These are phyloP conservation scores for Phytophthora boehmeriae DNA, from an alignment of 352 stramenopile species.

Conservation along the genomic window DNA sequence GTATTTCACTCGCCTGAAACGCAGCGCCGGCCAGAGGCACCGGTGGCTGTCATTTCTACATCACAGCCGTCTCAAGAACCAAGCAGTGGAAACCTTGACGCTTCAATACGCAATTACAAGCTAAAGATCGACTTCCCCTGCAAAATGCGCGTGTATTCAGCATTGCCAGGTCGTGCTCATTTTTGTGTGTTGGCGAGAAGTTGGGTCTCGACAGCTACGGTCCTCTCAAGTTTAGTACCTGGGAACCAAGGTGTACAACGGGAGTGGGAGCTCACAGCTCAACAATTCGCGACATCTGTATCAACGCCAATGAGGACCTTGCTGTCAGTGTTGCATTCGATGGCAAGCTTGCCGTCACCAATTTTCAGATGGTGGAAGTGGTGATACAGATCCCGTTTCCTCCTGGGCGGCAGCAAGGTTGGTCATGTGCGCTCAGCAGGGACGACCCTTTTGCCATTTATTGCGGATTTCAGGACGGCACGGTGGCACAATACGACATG, in stretches of 20 bases:
- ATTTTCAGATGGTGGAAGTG: conserved; percentile 46
- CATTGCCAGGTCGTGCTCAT: conserved; percentile 48
- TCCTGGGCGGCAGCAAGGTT: conserved; percentile 46
- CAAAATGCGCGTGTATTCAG: conserved; percentile 57
- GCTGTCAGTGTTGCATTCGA: conserved; percentile 68
- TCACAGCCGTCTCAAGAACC: neutral
- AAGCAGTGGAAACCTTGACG: conserved; percentile 11
- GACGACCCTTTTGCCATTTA: conserved; percentile 50
- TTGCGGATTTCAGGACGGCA: conserved; percentile 61
- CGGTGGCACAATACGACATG: conserved; percentile 57
- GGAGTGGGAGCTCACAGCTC: conserved; percentile 47
- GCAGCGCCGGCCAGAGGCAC: neutral
- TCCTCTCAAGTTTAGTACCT: conserved; percentile 48
- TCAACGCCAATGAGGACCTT: conserved; percentile 38
- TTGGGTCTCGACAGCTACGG: conserved; percentile 37
- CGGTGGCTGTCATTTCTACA: neutral
- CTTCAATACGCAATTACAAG: conserved; percentile 42
- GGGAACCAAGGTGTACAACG: conserved; percentile 36
- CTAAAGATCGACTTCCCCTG: conserved; percentile 41
- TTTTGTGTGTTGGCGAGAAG: conserved; percentile 61
- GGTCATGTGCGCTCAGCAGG: conserved; percentile 55
- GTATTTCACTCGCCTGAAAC: neutral
- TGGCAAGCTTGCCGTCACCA: conserved; percentile 57
- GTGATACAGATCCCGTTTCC: conserved; percentile 46
- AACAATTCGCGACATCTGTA: conserved; percentile 60